These are phyloP conservation scores for Acanthamoeba lenticulata DNA, from an alignment of 208 protist genomes.

Conservation along the genomic window DNA sequence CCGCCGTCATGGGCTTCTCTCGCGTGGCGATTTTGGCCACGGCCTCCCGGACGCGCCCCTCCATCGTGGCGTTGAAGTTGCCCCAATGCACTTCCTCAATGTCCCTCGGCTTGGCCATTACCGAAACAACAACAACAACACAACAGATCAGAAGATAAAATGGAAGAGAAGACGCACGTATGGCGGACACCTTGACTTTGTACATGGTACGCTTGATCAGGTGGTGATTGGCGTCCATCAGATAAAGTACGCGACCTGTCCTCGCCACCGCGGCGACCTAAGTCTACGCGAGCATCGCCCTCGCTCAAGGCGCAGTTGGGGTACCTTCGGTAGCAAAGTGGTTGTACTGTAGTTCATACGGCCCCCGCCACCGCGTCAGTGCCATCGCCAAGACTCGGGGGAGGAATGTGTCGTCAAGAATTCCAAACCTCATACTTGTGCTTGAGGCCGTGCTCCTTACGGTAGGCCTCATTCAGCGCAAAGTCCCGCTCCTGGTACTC, in stretches of 20 bases:
- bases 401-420: background rate
- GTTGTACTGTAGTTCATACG: background rate
- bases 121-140: background rate
- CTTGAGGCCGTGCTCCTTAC: background rate
- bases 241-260: background rate
- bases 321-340: slow-evolving; percentile 33
- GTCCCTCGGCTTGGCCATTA: slow-evolving; percentile 28
- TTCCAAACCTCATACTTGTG: slow-evolving; percentile 17
- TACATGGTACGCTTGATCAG: background rate
- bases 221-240: background rate
- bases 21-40: background rate
- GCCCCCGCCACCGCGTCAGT: too few relatives aligned
- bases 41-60: slow-evolving; percentile 2
- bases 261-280: too few relatives aligned
- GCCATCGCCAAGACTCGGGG: background rate
- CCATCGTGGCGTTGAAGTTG: slow-evolving; percentile 35
- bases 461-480: background rate
- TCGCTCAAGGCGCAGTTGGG: background rate
- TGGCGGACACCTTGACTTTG: slow-evolving; percentile 12
- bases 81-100: slow-evolving; percentile 45
- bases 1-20: slow-evolving; percentile 2
- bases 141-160: background rate
- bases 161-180: too few relatives aligned
- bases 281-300: background rate
- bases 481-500: slow-evolving; percentile 24